Conservation (phyloP, 2,329 filamentous ascomycete genomes). For the Neonectria faginata region DNA sequence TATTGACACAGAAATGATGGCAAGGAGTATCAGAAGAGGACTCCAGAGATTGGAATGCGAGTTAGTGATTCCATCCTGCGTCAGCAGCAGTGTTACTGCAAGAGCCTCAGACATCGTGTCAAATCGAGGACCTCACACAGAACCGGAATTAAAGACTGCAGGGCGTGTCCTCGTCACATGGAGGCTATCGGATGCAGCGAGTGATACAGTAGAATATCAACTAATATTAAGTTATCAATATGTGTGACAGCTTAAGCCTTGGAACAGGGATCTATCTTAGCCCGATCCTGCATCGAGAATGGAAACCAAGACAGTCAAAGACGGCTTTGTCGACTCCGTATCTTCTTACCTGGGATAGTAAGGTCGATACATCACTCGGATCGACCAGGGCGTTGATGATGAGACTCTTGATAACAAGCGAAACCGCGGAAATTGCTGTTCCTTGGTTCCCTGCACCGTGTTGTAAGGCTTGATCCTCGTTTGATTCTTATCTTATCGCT, state of each 20-base stretch:
- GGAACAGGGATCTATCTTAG: background rate
- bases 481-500: background rate
- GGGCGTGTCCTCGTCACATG: background rate
- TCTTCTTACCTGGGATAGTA: background rate
- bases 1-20: background rate
- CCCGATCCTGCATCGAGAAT: background rate
- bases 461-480: background rate
- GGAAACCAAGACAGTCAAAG: background rate
- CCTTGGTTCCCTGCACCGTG: too few relatives aligned
- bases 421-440: background rate
- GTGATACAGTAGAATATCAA: background rate
- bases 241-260: background rate
- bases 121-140: background rate
- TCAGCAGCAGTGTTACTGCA: too few relatives aligned
- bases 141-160: background rate
- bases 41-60: background rate
- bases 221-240: background rate
- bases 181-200: background rate
- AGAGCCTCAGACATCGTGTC: background rate
- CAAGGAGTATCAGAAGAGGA: background rate
- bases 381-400: background rate
- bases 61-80: background rate
- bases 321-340: background rate
- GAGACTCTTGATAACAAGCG: conserved; percentile 1
- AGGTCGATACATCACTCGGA: background rate